Base-by-base conservation (phyloP, 441 rosid species). In the Sinapis alba region DNA sequence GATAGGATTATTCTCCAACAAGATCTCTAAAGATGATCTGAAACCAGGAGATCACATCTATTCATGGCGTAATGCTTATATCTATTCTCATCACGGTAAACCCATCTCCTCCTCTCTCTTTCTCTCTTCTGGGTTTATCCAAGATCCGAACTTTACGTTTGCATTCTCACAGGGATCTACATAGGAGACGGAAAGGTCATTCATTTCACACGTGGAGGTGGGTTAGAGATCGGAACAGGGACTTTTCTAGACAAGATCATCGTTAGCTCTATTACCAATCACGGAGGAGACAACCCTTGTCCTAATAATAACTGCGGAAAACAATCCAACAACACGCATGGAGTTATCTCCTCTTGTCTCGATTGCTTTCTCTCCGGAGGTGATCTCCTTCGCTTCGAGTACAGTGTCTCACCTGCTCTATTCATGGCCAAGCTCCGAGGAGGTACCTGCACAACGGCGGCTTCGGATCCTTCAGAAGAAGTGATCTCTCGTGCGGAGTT, bases 381-480 rank as follows among this genome's bases (percentile, higher is more conserved):
- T 2, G 68, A 87, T 34, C 85, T 90, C 4, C 85, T 83, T 75
- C 81, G 78, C 56, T 90, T 87, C 50, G 86, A 81, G 28, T 92
- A 92, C 41, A 56, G 75, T 19, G 88, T 85, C 74, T 80, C 87
- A 4, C 72, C 80, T 2, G 82, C 72, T 30, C 3, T 82, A 27
- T 90, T 87, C 65, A 80, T 92, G 32, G 85, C 84, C 32, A 90
- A 86, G 75, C 79, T 84, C 15, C 76, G 96, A 66, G 96, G 96
- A 9, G 94, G 98, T 7, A 90, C 94, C 20, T 85, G 90, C 83
- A 92, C 96, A 4, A 86, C 84, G 27, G 92, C 96, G 18, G 1
- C 68, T 8, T 83, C 91, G 11, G 98, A 90, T 80, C 73, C 90
- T n/a, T 68, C 84, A 0, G 85, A 87, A 10, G 80, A 81, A 20